Evolutionary conservation across 331 rosid genomes (phyloP), one percentile per base, ranked within the genome.

Genomic region (Phaseolus coccineus): DNA sequence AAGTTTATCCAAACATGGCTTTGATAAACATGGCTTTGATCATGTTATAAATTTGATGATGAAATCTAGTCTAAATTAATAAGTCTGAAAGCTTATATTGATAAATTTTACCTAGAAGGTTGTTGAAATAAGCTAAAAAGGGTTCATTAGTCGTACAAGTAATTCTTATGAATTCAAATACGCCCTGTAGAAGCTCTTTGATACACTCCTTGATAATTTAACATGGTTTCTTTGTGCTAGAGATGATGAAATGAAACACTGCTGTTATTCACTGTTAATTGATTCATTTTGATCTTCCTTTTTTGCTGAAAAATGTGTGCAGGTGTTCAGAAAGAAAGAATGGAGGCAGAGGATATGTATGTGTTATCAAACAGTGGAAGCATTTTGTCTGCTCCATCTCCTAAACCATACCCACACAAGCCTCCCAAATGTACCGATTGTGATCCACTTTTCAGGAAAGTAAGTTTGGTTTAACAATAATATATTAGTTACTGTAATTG

Each of bases 241-340:
- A 28, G 79, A 67, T 62, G 52, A 65, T 22, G 73, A 24, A 57
- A 50, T 22, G 73, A 24, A 57, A 50, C 78, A 73, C 53, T 19
- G 22, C 22, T 57, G 52, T 61, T 28, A 57, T 66, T 55, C 24
- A 27, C 16, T 69, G 72, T 68, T 73, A 22, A 33, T 78, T 56
- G 56, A 69, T 62, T 58, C 14, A 1, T 27, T 22, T 61, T 74
- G 68, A 74, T 61, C 40, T 7, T 52, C 56, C 16, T 19, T 57
- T 35, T 12, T 27, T 69, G 76, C 46, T 86, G 74, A 37, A 70
- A 79, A 57, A 79, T 80, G 67, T 76, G 83, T 61, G 65, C 81
- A 93, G 97, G 93, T 59, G 97, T 93, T 80, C 97, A 89, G 89
- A 91, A 91, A 74, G 96, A 93, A 86, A 89, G 97, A 80, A 91